phyloP scores from a whole-genome alignment of 805 yeast genomes.

The Wickerhamiella dianesei region DNA sequence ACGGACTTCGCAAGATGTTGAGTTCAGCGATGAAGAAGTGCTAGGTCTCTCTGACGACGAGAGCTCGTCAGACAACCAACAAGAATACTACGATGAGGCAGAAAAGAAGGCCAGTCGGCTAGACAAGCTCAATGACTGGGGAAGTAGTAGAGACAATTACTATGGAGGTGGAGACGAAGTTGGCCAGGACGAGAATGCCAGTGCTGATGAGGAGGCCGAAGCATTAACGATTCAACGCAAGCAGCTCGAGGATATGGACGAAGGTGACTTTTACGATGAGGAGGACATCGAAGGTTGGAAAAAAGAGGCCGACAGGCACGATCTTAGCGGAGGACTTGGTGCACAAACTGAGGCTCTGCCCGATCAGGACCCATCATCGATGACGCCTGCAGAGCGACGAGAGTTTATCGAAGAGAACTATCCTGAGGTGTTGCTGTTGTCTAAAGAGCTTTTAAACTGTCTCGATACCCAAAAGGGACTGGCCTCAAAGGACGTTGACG shows the following conservation, averaged over 20 bases:
- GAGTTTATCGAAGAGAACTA: slow-evolving; percentile 45
- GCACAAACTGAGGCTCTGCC: slow-evolving; percentile 24
- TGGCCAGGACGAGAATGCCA: slow-evolving; percentile 60
- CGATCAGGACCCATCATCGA: slow-evolving; percentile 32
- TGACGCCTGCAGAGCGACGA: slow-evolving; percentile 42
- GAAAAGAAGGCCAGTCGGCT: slow-evolving; percentile 21
- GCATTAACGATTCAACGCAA: slow-evolving; percentile 76
- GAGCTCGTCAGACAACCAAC: slow-evolving; percentile 26
- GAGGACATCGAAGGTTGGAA: slow-evolving; percentile 75
- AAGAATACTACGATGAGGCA: slow-evolving; percentile 39
- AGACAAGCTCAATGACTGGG: slow-evolving; percentile 26
- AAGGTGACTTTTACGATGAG: slow-evolving; percentile 62
- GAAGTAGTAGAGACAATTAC: slow-evolving; percentile 33
- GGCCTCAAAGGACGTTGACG: slow-evolving; percentile 4
- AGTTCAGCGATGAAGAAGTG: slow-evolving; percentile 46
- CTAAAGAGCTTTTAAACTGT: slow-evolving; percentile 44
- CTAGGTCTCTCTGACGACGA: slow-evolving; percentile 25
- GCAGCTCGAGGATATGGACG: slow-evolving; percentile 59
- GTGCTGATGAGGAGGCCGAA: slow-evolving; percentile 69
- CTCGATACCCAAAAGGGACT: slow-evolving; percentile 14
- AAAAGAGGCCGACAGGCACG: slow-evolving; percentile 38
- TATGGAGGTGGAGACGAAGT: slow-evolving; percentile 30
- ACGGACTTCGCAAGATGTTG: slow-evolving; percentile 18
- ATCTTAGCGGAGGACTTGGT: slow-evolving; percentile 1
- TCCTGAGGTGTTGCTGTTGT: slow-evolving; percentile 74